Evolutionary conservation across 495 filamentous ascomycete genomes (phyloP).

Genomic region (Penicillium taxi): DNA sequence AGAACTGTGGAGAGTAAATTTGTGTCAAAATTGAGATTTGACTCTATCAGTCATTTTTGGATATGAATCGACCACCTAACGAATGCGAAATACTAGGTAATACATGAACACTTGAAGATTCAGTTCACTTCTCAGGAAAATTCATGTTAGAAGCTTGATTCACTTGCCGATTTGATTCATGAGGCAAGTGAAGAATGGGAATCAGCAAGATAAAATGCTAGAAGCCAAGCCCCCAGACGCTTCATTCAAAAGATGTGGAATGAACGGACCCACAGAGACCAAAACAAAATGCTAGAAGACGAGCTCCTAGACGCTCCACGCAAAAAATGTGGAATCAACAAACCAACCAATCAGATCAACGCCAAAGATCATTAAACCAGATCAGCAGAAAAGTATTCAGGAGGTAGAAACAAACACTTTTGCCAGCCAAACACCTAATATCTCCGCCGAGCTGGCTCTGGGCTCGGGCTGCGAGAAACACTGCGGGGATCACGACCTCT

Average conservation of each 20-base stretch:
- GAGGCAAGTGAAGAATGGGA: constrained; percentile 14
- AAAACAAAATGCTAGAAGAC: constrained; percentile 14
- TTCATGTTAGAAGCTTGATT: constrained; percentile 8
- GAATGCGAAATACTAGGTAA: too few relatives aligned
- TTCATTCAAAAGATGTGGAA: too few relatives aligned
- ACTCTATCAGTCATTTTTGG: too few relatives aligned
- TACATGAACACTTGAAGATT: too few relatives aligned
- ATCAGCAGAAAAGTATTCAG: constrained; percentile 11
- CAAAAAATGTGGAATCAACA: constrained; percentile 13
- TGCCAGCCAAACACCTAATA: constrained; percentile 34
- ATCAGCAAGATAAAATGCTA: constrained; percentile 15
- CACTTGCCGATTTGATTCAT: constrained; percentile 18
- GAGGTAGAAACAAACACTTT: constrained; percentile 1
- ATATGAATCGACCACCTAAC: too few relatives aligned
- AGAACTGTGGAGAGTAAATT: too few relatives aligned
- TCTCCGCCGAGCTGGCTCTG: constrained; percentile 65
- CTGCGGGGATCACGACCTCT: constrained; percentile 81
- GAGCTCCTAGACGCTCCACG: constrained; percentile 10
- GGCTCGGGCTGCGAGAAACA: constrained; percentile 63
- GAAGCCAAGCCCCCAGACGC: constrained; percentile 7
- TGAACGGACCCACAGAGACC: too few relatives aligned
- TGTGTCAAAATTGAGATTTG: too few relatives aligned
- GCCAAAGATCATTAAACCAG: constrained; percentile 15
- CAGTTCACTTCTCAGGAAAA: too few relatives aligned
- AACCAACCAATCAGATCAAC: constrained; percentile 22